Conservation (phyloP, 441 rosid genomes). For the Rhodomyrtus psidioides region DNA sequence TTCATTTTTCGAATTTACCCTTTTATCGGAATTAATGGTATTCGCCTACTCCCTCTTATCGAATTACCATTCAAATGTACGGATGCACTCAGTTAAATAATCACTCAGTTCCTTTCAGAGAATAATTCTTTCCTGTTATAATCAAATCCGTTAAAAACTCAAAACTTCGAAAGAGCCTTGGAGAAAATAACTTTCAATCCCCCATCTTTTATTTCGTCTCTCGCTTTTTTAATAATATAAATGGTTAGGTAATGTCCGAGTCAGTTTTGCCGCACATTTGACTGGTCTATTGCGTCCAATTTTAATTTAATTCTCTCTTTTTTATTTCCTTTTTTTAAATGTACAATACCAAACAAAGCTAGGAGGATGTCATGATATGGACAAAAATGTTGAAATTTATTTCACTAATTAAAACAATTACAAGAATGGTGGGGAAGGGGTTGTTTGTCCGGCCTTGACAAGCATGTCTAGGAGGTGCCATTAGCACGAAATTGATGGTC, state of each 20-base stretch:
- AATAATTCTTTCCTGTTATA: background rate
- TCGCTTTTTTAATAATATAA: background rate
- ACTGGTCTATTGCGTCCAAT: background rate
- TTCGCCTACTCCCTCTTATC: background rate
- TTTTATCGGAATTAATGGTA: background rate
- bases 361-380: background rate
- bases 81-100: background rate
- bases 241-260: background rate
- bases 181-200: background rate
- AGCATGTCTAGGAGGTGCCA: background rate
- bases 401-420: background rate
- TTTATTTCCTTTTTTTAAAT: background rate
- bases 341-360: background rate
- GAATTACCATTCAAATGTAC: background rate
- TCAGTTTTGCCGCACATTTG: background rate
- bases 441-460: background rate
- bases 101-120: background rate
- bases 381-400: background rate
- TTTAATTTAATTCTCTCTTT: background rate
- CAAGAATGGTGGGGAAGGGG: background rate
- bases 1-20: background rate
- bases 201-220: background rate
- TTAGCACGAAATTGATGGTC: background rate
- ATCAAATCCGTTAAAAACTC: background rate
- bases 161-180: background rate